A percentile compares a stretch with the other conserved stretches of the same genome.
Conservation (phyloP, 2,329 filamentous ascomycete species). For the Diaporthe destruens region DNA sequence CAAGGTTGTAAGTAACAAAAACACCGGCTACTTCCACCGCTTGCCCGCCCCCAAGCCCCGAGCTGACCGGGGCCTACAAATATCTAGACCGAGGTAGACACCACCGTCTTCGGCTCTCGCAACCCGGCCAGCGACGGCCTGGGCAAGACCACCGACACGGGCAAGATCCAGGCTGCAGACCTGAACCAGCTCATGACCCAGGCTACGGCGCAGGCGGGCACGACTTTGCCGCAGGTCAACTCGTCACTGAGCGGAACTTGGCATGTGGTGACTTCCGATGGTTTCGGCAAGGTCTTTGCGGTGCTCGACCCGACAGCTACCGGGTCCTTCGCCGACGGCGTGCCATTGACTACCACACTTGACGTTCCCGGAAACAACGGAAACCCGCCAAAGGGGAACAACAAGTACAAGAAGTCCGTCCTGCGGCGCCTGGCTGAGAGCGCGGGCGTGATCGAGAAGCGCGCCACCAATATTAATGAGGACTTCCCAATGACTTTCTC, state of each 20-base stretch:
- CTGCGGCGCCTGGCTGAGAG: constrained; percentile 39
- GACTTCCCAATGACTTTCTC: constrained; percentile 50
- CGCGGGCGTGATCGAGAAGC: constrained; percentile 42
- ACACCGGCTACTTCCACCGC: neutral
- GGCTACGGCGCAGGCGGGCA: constrained; percentile 39
- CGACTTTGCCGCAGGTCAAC: constrained; percentile 44
- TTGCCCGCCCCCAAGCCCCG: no score
- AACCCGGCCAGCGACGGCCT: constrained; percentile 42
- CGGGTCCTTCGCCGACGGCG: constrained; percentile 43
- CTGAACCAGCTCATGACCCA: constrained; percentile 39
- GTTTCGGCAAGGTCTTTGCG: constrained; percentile 42
- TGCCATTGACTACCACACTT: constrained; percentile 40
- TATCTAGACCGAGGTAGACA: constrained; percentile 39
- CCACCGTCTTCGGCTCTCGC: constrained; percentile 40
- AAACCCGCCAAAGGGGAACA: constrained; percentile 4
- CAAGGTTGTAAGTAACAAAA: constrained; percentile 41
- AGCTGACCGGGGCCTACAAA: neutral
- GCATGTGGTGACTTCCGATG: constrained; percentile 45
- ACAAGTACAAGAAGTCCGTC: constrained; percentile 38
- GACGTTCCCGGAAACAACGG: constrained; percentile 38
- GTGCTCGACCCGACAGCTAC: constrained; percentile 44
- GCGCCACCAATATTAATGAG: constrained; percentile 43
- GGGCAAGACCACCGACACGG: constrained; percentile 44
- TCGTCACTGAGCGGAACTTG: constrained; percentile 43
- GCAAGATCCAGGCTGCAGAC: constrained; percentile 40